These are phyloP conservation scores for Helicostylum pulchrum DNA, from an alignment of 192 early-diverging fungal species.

Conservation along the genomic window DNA sequence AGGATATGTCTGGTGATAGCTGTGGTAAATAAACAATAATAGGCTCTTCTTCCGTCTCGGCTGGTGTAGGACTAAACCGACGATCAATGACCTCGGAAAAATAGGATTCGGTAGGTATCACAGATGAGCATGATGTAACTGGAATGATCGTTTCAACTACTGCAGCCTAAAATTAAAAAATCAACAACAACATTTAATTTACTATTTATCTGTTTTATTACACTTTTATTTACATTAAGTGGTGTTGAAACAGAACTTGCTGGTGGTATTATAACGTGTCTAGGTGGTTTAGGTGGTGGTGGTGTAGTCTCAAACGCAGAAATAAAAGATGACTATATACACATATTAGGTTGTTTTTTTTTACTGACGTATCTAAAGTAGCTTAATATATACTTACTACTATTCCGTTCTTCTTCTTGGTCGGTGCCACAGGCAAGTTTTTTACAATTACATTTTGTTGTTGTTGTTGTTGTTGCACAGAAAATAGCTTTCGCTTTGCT, in stretches of 20 bases:
- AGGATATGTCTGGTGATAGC: neutral
- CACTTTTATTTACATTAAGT: too few relatives aligned
- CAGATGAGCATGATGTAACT: too few relatives aligned
- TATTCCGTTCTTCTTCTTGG: neutral
- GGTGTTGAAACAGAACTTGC: too few relatives aligned
- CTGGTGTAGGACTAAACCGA: too few relatives aligned
- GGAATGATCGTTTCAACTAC: too few relatives aligned
- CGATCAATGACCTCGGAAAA: too few relatives aligned
- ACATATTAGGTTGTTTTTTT: neutral
- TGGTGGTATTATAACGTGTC: too few relatives aligned
- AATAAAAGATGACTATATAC: constrained; percentile 12
- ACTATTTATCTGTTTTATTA: too few relatives aligned
- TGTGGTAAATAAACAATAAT: constrained; percentile 5
- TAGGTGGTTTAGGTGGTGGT: neutral
- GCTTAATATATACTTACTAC: neutral
- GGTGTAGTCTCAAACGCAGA: constrained; percentile 7
- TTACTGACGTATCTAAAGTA: neutral
- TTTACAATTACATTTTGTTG: neutral
- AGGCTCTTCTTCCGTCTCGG: neutral
- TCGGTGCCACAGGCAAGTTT: neutral
- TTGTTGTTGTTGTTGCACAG: too few relatives aligned
- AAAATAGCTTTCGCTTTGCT: constrained; percentile 1
- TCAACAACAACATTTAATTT: too few relatives aligned
- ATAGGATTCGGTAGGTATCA: too few relatives aligned
- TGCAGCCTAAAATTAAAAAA: too few relatives aligned